Base-by-base conservation (phyloP, 768 basidiomycete genomes). In the Boletus bicolor region DNA sequence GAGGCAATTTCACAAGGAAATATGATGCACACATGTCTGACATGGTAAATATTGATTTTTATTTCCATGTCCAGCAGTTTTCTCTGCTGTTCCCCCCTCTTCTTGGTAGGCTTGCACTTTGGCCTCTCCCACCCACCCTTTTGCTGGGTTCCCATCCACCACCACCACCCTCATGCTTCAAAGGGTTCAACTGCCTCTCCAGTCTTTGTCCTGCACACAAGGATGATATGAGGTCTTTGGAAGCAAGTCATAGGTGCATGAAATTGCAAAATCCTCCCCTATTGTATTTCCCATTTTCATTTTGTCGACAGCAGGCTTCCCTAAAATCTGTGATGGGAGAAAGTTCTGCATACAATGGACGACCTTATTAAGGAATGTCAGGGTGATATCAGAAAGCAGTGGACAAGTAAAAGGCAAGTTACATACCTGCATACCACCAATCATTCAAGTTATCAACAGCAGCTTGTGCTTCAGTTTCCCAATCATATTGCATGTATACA, bases 191-290 rank as follows among this genome's bases (percentile, higher is more conserved):
- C 55, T 87, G 84, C 51, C 93, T 79, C 62, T 94, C 93, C 35
- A 97, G 63, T 41, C 89, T 81, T 69, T 98, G 95, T 14, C 92
- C 91, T 43, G 83, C 85, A 17, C 85, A 82, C 51, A 98, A 76
- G 8, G 87, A 84, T 43, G 81, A 82, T 3, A 92, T 88, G 12
- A 97, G 81, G 11, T 91, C 85, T 67, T 87, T 85, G 32, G 93
- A 90, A 5, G 95, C 91, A 21, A 93, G 80, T 14, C 92, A 85
- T 35, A 98, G 78, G 75, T 98, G 95, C 93, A 98, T 97, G 68
- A 99, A 99, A 73, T 99, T 98, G 75, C 96, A 98, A 76, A 97
- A 98, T 3, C 94, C 94, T 32, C 96, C 97, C 42, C 97, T 87
- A 65, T 96, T 96, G 73, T 97, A 99, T 73, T 96, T 92, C 8